Percentiles rank a stretch among this genome's conserved stretches.
Conservation (phyloP, 208 protist species). For the Trypanosoma avium region DNA sequence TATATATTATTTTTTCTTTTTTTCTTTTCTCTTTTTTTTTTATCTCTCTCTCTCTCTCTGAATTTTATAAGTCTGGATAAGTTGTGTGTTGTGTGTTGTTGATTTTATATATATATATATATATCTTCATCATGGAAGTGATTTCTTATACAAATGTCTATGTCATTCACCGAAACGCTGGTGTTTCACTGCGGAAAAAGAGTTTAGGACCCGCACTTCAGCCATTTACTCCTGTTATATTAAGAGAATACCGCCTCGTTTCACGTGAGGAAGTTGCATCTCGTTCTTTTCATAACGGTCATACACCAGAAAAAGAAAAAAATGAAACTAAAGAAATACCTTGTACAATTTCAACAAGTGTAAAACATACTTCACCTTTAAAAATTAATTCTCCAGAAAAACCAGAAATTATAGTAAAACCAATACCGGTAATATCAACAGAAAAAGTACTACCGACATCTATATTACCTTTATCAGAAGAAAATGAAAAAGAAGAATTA, state of each 20-base stretch:
- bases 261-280: constrained; percentile 18
- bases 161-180: not conserved
- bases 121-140: too few relatives aligned
- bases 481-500: too few relatives aligned
- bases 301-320: too few relatives aligned
- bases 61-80: not conserved
- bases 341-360: too few relatives aligned
- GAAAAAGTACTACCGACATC: not conserved
- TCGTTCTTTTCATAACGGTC: not conserved
- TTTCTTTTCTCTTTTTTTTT: constrained; percentile 1
- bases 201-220: not conserved
- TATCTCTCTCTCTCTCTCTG: not conserved
- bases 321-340: too few relatives aligned
- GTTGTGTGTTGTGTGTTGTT: too few relatives aligned
- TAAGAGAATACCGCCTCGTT: constrained; percentile 29
- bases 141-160: too few relatives aligned
- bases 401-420: too few relatives aligned
- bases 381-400: too few relatives aligned
- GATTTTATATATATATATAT: too few relatives aligned
- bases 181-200: not conserved
- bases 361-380: too few relatives aligned
- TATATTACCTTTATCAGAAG: too few relatives aligned
- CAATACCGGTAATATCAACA: not conserved
- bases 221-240: not conserved
- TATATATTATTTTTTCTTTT: constrained; percentile 1